phyloP scores from a whole-genome alignment of 495 filamentous ascomycete genomes.

The Daldinia childiae region DNA sequence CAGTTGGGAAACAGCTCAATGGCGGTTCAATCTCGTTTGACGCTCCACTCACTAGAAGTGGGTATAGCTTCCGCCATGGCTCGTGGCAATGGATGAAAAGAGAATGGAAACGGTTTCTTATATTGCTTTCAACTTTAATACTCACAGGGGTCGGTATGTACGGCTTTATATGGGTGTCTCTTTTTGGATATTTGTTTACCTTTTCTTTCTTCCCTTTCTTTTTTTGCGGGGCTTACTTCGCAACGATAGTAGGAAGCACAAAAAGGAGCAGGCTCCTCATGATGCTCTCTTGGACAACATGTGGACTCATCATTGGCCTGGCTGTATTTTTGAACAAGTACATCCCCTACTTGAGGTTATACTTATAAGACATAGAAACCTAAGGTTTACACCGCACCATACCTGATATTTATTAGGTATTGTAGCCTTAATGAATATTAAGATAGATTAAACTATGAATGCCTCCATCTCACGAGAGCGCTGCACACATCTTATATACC shows the following conservation, averaged over 20 bases:
- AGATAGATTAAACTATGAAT: too few species aligned
- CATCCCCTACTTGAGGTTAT: too few species aligned
- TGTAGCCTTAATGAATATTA: too few species aligned
- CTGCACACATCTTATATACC: too few species aligned
- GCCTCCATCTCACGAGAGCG: too few species aligned
- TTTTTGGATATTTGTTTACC: too few species aligned
- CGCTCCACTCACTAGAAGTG: neutral
- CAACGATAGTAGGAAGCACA: constrained; percentile 2
- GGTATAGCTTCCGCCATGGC: constrained; percentile 10
- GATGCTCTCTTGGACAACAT: neutral
- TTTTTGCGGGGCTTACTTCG: neutral
- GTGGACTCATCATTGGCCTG: neutral
- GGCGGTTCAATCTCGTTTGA: constrained; percentile 35
- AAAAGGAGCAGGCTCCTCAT: constrained; percentile 5
- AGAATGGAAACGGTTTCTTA: constrained; percentile 2
- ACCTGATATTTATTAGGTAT: too few species aligned
- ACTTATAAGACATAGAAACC: too few species aligned
- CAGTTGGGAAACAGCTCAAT: constrained; percentile 16
- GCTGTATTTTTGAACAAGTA: neutral
- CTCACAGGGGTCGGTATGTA: neutral
- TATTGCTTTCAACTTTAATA: neutral
- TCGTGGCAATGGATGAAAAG: constrained; percentile 1
- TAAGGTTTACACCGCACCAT: too few species aligned
- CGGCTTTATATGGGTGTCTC: neutral
- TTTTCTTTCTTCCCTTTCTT: neutral